These are phyloP conservation scores for Silene vulgaris DNA, from an alignment of 179 eudicot genomes.

Conservation along the genomic window DNA sequence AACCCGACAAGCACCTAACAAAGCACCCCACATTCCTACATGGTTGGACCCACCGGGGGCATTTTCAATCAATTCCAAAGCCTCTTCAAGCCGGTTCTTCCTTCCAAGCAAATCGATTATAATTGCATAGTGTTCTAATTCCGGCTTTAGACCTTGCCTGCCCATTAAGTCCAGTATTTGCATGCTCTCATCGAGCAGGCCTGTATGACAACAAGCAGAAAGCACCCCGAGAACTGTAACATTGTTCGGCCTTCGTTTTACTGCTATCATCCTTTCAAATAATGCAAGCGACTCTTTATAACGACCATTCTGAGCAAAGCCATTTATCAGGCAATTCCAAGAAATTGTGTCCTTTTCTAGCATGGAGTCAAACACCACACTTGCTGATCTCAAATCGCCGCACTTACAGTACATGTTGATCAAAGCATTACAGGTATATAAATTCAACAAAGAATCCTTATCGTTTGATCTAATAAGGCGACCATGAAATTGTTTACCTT, in stretches of 20 bases:
- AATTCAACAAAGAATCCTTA: constrained; percentile 26
- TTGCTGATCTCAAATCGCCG: constrained; percentile 58
- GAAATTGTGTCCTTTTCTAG: constrained; percentile 49
- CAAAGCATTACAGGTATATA: constrained; percentile 53
- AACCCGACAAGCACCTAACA: constrained; percentile 52
- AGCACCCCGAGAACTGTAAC: constrained; percentile 61
- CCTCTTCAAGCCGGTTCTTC: constrained; percentile 57
- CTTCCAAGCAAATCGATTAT: constrained; percentile 75
- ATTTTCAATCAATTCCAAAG: constrained; percentile 46
- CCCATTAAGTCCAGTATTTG: constrained; percentile 41
- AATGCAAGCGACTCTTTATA: constrained; percentile 41
- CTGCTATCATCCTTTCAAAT: constrained; percentile 46
- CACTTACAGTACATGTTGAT: constrained; percentile 69
- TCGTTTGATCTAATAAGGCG: constrained; percentile 35
- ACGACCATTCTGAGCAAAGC: constrained; percentile 62
- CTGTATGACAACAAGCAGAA: constrained; percentile 62
- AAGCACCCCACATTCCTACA: constrained; percentile 69
- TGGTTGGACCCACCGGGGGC: constrained; percentile 41
- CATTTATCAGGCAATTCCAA: constrained; percentile 63
- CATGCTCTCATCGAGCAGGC: constrained; percentile 48
- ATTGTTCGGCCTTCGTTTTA: constrained; percentile 42
- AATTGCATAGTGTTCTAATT: constrained; percentile 50
- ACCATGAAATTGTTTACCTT: constrained; percentile 66
- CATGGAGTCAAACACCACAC: constrained; percentile 40
- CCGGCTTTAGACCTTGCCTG: constrained; percentile 38